phyloP scores from a whole-genome alignment of 352 stramenopile species.

The Phytophthora tubulina region DNA sequence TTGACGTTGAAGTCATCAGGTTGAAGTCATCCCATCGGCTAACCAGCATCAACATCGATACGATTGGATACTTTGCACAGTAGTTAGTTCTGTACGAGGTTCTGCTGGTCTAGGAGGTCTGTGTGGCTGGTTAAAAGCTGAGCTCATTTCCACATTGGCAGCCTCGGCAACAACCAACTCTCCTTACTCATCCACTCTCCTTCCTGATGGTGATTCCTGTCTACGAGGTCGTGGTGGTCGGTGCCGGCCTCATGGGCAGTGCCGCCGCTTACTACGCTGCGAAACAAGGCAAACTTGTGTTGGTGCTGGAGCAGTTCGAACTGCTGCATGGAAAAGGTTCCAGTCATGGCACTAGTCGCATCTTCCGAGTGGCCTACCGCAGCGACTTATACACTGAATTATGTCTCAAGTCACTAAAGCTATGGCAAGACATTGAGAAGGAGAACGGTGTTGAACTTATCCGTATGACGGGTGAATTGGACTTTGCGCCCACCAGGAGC shows the following conservation, averaged over 20 bases:
- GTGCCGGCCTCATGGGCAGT: conserved; percentile 75
- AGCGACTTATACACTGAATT: conserved; percentile 76
- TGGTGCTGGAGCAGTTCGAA: conserved; percentile 81
- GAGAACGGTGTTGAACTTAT: conserved; percentile 51
- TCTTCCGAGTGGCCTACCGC: conserved; percentile 87
- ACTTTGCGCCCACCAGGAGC: conserved; percentile 50
- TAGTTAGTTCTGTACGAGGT: too few relatives aligned
- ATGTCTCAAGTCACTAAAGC: conserved; percentile 64
- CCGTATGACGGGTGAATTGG: conserved; percentile 69
- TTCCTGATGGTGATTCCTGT: conserved; percentile 25
- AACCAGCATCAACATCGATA: conserved; percentile 6
- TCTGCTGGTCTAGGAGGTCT: too few relatives aligned
- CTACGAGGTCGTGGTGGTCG: conserved; percentile 64
- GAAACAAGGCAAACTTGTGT: conserved; percentile 53
- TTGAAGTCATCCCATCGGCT: conserved; percentile 25
- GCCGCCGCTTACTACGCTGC: conserved; percentile 66
- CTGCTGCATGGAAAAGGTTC: conserved; percentile 72
- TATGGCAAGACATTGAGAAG: conserved; percentile 67
- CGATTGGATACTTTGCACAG: too few relatives aligned
- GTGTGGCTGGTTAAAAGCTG: too few relatives aligned
- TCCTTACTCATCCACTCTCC: conserved; percentile 4
- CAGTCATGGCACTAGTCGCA: conserved; percentile 79
- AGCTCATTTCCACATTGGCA: background rate
- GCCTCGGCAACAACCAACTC: background rate
- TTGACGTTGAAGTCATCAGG: conserved; percentile 10